Base-by-base conservation (phyloP, 2,329 filamentous ascomycete genomes). In the Trichoderma cornu-damae region DNA sequence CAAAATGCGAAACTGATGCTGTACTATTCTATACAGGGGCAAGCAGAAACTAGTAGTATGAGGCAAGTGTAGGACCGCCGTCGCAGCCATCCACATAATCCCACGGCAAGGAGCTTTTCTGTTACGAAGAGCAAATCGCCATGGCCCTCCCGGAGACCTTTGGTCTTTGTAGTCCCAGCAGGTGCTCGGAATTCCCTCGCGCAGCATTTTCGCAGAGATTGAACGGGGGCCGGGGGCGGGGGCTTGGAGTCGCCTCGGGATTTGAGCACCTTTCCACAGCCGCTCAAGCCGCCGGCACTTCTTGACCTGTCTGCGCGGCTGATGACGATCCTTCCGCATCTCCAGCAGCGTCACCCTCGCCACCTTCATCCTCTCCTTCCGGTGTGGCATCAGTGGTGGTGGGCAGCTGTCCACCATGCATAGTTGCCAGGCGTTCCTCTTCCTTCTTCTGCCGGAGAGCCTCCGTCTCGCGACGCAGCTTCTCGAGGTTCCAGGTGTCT, bases 401-500 rank as follows among this genome's bases (percentile, higher is more conserved):
- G 3, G 58, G 24, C 46, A 32, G 18, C 34, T 37, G 12, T 18
- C 42, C 48, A 60, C 60, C 73, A 50, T 73, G 67, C 24, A 69
- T 51, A 11, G 66, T 61, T 20, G 68, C 67, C 63, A 86, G 60
- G 20, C 83, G 77, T 38, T 96, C 90, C 64, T 90, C 87, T 72
- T 96, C 93, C 71, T 88, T 92, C 77, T 79, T 80, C 61, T 84
- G 79, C 49, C 85, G 79, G 28, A 93, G 69, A 3, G 81, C 83
- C 70, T 96, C 90, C 0, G 94, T 99, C 78, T 97, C 92, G 66
- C 80, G 79, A 59, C 94, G 83, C 70, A 97, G 75, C 60, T 86
- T 90, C 66, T 90, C 86, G 65, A 96, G 73, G 68, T 96, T 96
- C 85, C 86, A 96, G 5, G 75, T 73, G n/a, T 82, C 84, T n/a